Evolutionary conservation across 768 basidiomycete genomes (phyloP), one percentile per base, ranked within the genome.

Genomic region (Lactarius vividus): DNA sequence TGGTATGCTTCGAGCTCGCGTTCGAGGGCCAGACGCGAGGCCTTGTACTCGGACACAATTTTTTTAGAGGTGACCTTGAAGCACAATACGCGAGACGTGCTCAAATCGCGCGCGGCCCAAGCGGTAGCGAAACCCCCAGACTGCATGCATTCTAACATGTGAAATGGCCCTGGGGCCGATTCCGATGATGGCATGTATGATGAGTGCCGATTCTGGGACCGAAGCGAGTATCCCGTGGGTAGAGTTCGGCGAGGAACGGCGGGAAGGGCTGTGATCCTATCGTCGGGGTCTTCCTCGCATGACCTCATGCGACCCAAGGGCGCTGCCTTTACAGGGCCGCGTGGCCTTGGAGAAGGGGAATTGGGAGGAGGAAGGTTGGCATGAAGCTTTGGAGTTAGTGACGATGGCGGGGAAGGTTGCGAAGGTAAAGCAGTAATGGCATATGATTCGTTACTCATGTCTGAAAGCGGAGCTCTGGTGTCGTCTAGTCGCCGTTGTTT

Each of bases 1-100:
- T 70, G 67, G 53, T 70, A 70, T 55, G 69, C 69, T 44, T 62
- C 67, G 18, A 70, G 63, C 55, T 70, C 69, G 18, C 69, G 69
- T 60, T 60, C 60, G 54, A 70, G 49, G 29, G 67, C 69, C 11
- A 59, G 57, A 29, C 58, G 66, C 28, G 66, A 68, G 4, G 61
- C 66, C 39, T 59, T 62, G 58, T 61, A 55, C 53, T 68, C 59
- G 8, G 59, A 56, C 26, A 67, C 66, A 20, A 56, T 31, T 40
- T 68, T 59, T 57, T 69, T 69, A 37, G 63, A 65, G 42, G 60
- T 64, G 57, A 57, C 63, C 42, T 63, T 64, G 40, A 61, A 64
- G 35, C 63, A 69, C n/a, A 70, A 39, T 39, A 68, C 28, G 20
- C 69, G 69, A 44, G 67, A 61, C 28, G 67, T 70, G 44, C 57